Evolutionary conservation across 176 grass and related monocot genomes (phyloP).

Genomic region (Lolium perenne): DNA sequence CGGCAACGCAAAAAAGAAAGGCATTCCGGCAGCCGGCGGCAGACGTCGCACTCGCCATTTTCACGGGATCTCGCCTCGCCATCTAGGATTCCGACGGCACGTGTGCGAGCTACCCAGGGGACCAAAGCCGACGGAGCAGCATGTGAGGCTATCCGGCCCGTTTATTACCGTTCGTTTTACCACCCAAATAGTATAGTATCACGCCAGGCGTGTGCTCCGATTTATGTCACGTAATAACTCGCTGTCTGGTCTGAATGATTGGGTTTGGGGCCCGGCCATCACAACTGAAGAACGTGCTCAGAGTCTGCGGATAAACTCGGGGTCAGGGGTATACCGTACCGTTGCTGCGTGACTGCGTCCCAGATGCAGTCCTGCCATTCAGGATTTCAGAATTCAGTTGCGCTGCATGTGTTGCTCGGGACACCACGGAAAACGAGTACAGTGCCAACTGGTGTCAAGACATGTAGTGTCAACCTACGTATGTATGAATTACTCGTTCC

Average conservation of each 20-base stretch:
- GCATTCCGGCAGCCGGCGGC: neutral
- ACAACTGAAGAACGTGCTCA: neutral
- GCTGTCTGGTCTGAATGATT: constrained; percentile 44
- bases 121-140: constrained; percentile 1
- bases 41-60: neutral
- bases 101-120: neutral
- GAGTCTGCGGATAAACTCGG: neutral
- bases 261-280: neutral
- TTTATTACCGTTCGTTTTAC: constrained; percentile 11
- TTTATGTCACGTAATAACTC: constrained; percentile 50
- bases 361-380: neutral
- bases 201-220: constrained; percentile 52
- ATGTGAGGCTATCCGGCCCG: neutral
- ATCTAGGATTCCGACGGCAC: neutral
- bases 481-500: neutral
- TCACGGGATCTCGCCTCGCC: constrained; percentile 1
- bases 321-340: neutral
- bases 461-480: too few species aligned
- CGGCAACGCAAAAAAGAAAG: too few species aligned
- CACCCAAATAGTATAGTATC: constrained; percentile 4
- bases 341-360: neutral
- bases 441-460: neutral
- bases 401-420: too few species aligned
- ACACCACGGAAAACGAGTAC: too few species aligned
- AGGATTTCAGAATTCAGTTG: too few species aligned